Evolutionary conservation across 352 stramenopile genomes (phyloP).

Genomic region (Phytophthora multivora): DNA sequence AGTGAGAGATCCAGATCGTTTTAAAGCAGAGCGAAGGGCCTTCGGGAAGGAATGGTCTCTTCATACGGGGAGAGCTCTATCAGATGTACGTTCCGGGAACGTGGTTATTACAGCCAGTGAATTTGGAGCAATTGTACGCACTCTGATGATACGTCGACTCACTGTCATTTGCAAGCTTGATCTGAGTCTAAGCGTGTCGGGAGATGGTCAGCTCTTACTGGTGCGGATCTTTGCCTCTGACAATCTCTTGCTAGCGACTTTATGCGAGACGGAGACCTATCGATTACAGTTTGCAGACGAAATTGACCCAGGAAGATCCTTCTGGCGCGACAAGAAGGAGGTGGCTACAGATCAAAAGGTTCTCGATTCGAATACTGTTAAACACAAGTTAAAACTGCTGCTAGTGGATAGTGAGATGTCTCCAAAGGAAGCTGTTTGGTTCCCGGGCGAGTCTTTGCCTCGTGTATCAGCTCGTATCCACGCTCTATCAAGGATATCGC

Average conservation of each 20-base stretch:
- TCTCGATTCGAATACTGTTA: slow-evolving; percentile 49
- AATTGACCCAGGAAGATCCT: slow-evolving; percentile 54
- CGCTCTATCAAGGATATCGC: slow-evolving; percentile 44
- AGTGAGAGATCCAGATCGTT: slow-evolving; percentile 7
- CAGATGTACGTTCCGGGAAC: slow-evolving; percentile 7
- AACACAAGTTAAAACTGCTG: slow-evolving; percentile 63
- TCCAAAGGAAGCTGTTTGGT: slow-evolving; percentile 46
- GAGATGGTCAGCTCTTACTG: slow-evolving; percentile 48
- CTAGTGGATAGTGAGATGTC: slow-evolving; percentile 34
- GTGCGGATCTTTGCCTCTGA: slow-evolving; percentile 63
- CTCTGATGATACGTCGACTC: slow-evolving; percentile 58
- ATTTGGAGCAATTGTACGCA: slow-evolving; percentile 66
- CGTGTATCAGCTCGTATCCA: slow-evolving; percentile 59
- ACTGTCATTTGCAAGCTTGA: slow-evolving; percentile 55
- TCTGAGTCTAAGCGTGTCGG: slow-evolving; percentile 58
- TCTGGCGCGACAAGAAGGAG: slow-evolving; percentile 55
- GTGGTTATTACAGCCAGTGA: slow-evolving; percentile 23
- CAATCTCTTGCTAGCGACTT: slow-evolving; percentile 63
- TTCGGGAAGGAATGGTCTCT: slow-evolving; percentile 45
- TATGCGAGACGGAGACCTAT: slow-evolving; percentile 56
- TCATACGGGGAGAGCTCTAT: slow-evolving; percentile 15
- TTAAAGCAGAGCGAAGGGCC: slow-evolving; percentile 10
- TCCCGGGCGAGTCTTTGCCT: slow-evolving; percentile 43
- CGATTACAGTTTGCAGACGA: slow-evolving; percentile 59
- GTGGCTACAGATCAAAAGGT: slow-evolving; percentile 51